These are phyloP conservation scores for Cercospora sesami DNA, from an alignment of 2,329 filamentous ascomycete genomes.

Conservation along the genomic window DNA sequence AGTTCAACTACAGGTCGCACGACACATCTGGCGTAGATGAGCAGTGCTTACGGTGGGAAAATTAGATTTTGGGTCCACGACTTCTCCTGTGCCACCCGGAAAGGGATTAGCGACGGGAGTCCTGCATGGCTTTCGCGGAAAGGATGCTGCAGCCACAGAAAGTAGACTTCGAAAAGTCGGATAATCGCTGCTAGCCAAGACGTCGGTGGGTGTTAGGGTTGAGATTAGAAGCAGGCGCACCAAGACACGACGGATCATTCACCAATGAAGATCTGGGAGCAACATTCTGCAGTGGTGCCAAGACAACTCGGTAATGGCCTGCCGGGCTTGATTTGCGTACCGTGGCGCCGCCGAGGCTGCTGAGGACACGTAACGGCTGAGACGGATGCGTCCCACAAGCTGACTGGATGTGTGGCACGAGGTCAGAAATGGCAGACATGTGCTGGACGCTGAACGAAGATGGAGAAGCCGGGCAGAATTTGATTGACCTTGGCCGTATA, in stretches of 20 bases:
- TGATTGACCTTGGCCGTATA: background rate
- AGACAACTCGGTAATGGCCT: background rate
- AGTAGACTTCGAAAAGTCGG: background rate
- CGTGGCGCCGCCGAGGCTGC: background rate
- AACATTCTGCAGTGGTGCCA: background rate
- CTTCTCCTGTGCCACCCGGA: background rate
- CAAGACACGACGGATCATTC: background rate
- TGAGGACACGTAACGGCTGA: slow-evolving; percentile 1
- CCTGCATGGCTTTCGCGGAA: background rate
- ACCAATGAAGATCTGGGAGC: background rate
- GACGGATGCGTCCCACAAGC: background rate
- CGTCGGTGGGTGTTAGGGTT: background rate
- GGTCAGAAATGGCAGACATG: background rate
- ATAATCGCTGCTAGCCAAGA: background rate
- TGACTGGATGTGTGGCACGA: background rate
- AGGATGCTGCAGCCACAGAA: slow-evolving; percentile 1
- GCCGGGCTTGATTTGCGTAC: background rate
- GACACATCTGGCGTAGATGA: background rate
- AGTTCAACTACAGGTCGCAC: background rate
- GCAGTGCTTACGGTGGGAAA: background rate
- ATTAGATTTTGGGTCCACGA: background rate
- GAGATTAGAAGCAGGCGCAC: background rate
- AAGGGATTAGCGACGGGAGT: background rate
- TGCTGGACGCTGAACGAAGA: background rate
- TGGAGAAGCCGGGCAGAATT: background rate